Evolutionary conservation across 2,329 filamentous ascomycete genomes (phyloP).

Genomic region (Alternaria consortialis): DNA sequence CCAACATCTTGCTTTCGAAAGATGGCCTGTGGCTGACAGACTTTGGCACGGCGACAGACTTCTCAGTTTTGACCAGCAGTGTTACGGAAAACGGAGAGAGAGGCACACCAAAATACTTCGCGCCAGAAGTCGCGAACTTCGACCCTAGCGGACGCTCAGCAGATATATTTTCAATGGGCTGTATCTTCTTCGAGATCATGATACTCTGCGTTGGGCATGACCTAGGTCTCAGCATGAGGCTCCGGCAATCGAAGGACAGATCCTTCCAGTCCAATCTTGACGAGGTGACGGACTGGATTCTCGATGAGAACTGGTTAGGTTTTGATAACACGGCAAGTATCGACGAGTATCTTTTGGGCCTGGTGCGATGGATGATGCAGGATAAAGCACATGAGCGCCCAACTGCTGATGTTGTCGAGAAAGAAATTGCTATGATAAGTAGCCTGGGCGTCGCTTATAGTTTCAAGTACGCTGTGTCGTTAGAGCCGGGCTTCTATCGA

Average conservation of each 20-base stretch:
- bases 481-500: no score
- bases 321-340: no score
- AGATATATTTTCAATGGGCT: neutral
- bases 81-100: fast-evolving
- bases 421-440: no score
- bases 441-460: no score
- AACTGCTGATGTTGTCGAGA: no score
- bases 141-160: fast-evolving
- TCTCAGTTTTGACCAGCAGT: fast-evolving
- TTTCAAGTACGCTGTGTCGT: no score
- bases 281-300: no score
- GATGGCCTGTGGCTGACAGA: neutral
- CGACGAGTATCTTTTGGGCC: no score
- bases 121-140: fast-evolving
- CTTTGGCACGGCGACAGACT: neutral
- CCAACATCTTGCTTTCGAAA: fast-evolving
- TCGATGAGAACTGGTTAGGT: no score
- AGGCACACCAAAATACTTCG: fast-evolving
- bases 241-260: fast-evolving
- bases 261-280: neutral
- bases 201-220: fast-evolving
- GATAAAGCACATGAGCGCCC: no score
- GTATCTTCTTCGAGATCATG: neutral
- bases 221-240: fast-evolving
- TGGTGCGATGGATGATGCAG: no score